Percentiles rank a stretch among this genome's conserved stretches.
Conservation (phyloP, 2,329 filamentous ascomycete genomes). For the Ilyonectria sp. region DNA sequence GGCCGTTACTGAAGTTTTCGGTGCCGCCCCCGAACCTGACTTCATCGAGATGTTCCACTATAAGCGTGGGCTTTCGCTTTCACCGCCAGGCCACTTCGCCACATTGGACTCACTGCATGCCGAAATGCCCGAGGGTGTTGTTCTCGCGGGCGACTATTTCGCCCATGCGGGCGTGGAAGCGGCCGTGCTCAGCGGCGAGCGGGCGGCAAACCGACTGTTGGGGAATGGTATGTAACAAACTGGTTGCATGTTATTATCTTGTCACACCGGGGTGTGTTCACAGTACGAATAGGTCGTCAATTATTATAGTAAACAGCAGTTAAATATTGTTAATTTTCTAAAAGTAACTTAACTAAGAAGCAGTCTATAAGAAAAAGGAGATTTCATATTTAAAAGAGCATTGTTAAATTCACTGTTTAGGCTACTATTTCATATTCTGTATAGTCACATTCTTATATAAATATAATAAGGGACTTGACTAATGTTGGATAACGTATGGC, state of each 20-base stretch:
- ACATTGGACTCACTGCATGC: constrained; percentile 5
- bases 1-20: constrained; percentile 4
- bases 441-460: too few relatives aligned
- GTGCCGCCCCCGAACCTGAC: constrained; percentile 2
- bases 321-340: too few relatives aligned
- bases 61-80: constrained; percentile 5
- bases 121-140: constrained; percentile 6
- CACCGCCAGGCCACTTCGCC: neutral
- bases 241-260: neutral
- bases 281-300: too few relatives aligned
- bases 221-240: neutral
- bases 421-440: too few relatives aligned
- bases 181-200: constrained; percentile 3
- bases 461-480: too few relatives aligned
- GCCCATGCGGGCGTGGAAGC: constrained; percentile 6
- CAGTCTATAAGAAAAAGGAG: too few relatives aligned
- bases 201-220: neutral
- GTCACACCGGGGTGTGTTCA: neutral
- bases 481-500: too few relatives aligned
- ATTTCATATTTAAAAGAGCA: too few relatives aligned
- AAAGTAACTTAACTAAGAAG: too few relatives aligned
- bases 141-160: constrained; percentile 4
- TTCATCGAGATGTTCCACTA: constrained; percentile 8
- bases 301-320: too few relatives aligned
- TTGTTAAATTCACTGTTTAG: too few relatives aligned